A percentile compares a stretch with the other conserved stretches of the same genome.
phyloP scores from a whole-genome alignment of 2,329 filamentous ascomycete genomes.

The Verticillium albo-atrum region DNA sequence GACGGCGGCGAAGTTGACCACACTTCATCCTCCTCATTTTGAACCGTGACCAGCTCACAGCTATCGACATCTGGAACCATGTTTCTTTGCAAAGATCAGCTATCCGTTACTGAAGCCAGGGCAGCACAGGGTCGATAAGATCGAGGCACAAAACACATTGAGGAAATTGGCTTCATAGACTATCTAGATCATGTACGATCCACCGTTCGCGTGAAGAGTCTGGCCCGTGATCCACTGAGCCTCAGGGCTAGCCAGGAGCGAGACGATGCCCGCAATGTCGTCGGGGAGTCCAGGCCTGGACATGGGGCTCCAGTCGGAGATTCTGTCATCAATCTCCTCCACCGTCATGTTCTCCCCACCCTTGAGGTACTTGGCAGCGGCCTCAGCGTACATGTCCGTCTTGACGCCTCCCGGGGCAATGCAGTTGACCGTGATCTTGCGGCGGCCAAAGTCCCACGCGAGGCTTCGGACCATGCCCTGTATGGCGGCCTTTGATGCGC shows the following conservation, averaged over 20 bases:
- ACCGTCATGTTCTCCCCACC: conserved; percentile 49
- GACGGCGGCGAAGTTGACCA: no score
- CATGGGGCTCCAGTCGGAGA: conserved; percentile 58
- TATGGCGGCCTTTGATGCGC: conserved; percentile 68
- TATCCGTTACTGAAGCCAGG: no score
- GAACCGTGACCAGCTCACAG: no score
- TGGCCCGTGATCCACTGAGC: conserved; percentile 41
- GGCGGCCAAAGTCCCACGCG: conserved; percentile 63
- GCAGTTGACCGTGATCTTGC: conserved; percentile 62
- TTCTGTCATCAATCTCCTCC: conserved; percentile 53
- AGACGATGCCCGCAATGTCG: conserved; percentile 61
- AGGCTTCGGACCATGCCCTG: conserved; percentile 73
- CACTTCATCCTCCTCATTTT: no score
- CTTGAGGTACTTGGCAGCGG: conserved; percentile 47
- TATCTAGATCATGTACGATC: no score
- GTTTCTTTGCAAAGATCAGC: no score
- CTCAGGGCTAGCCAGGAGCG: conserved; percentile 41
- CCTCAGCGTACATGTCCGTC: conserved; percentile 55
- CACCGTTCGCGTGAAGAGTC: not conserved
- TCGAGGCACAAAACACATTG: no score
- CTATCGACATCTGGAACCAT: no score
- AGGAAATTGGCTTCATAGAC: no score
- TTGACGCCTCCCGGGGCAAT: conserved; percentile 63
- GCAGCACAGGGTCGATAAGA: no score
- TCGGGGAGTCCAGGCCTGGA: conserved; percentile 61